These are phyloP conservation scores for Euphorbia peplus DNA, from an alignment of 345 rosid genomes.

Conservation along the genomic window DNA sequence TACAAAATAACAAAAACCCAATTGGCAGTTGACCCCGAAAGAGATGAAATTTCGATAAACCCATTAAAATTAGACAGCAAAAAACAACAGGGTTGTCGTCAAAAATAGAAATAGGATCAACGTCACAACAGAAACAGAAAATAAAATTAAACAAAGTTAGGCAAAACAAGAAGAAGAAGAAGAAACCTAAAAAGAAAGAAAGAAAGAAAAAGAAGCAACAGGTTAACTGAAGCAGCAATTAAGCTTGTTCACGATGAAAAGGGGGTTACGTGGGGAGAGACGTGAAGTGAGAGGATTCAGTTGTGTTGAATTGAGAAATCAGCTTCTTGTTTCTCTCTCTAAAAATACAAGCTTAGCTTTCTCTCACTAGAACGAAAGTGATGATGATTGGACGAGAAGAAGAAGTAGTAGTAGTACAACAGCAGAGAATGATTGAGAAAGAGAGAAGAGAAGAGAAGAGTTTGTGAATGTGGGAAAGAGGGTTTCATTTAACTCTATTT, in stretches of 20 bases:
- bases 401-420: too few species aligned
- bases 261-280: slow-evolving; percentile 14
- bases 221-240: slow-evolving; percentile 6
- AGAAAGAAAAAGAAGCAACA: background rate
- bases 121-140: background rate
- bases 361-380: slow-evolving; percentile 4
- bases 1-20: background rate
- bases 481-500: slow-evolving; percentile 36
- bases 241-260: slow-evolving; percentile 9
- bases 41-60: slow-evolving; percentile 4
- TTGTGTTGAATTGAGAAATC: too few species aligned
- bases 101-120: background rate
- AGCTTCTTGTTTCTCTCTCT: too few species aligned
- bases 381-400: slow-evolving; percentile 43
- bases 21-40: background rate
- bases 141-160: background rate
- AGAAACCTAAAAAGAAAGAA: background rate
- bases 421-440: slow-evolving; percentile 28
- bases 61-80: too few species aligned
- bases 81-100: too few species aligned
- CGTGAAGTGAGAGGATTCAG: slow-evolving; percentile 22
- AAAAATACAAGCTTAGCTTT: slow-evolving; percentile 14
- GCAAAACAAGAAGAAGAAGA: background rate
- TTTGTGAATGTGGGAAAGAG: slow-evolving; percentile 3
- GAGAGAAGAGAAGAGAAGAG: slow-evolving; percentile 7